Evolutionary conservation across 78 protist species (phyloP), one percentile per base, ranked within the genome.

Genomic region (Dictyostelium citrinum): DNA sequence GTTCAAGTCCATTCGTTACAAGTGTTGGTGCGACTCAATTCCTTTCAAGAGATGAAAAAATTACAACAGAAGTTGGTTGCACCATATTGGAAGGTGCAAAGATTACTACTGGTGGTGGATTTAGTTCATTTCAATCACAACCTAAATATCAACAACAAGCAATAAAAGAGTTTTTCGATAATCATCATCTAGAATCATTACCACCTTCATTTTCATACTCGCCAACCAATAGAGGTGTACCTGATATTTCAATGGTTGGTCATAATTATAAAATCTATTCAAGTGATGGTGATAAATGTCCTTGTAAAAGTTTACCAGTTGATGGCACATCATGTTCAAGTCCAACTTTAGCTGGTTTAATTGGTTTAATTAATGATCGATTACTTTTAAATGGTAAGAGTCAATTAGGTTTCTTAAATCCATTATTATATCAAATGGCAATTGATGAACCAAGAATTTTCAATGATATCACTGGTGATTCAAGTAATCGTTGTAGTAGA

Each of bases 341-440:
- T 5, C 98, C 98, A 12, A 76, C 83, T 9, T 70, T 94, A 2
- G 91, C 97, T 4, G 96, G 83, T 31, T 14, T 95, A 31, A 61
- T 96, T 14, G 22, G 96, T 10, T 51, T 90, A 17, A 41, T 96
- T 58, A 96, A 96, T 77, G 86, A 76, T 71, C 17, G 2, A 5
- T 71, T 72, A n/a, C 51, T 96, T 9, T 33, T 1, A 61, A 27
- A 31, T n/a, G 93, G 93, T 37, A 51, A 82, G 41, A 5, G 10
- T 27, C 82, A 94, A 37, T 78, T 96, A 31, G 98, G 98, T 14
- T 96, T 96, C 91, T 82, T 96, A 49, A 96, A 96, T 91, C 98
- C 98, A 31, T 75, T 77, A 20, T 8, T 96, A 24, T 96, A 96
- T 72, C 29, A 70, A 64, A 16, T 39, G 27, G 83, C 81, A 35